Evolutionary conservation across 768 basidiomycete genomes (phyloP).

Genomic region (Mycena leptocephala): DNA sequence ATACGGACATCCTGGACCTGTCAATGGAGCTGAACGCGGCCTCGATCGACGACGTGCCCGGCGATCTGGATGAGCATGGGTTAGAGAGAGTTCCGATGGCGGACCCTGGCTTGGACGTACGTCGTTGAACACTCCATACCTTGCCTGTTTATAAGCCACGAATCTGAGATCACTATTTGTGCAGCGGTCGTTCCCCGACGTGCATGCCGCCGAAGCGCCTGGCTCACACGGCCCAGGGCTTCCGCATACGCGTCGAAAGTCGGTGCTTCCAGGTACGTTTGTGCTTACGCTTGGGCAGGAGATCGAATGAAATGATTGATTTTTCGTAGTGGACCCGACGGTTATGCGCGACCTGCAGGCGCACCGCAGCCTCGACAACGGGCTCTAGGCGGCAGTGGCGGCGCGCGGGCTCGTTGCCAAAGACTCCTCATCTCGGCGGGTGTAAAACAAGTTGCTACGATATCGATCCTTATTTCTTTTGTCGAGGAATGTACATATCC

Average conservation of each 20-base stretch:
- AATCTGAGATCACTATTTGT: conserved; percentile 38
- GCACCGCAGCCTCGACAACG: conserved; percentile 86
- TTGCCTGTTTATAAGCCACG: neutral
- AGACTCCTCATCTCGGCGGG: no score
- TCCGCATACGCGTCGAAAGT: conserved; percentile 94
- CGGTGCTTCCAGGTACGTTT: conserved; percentile 89
- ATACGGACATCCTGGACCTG: conserved; percentile 89
- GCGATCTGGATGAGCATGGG: conserved; percentile 84
- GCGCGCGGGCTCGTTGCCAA: neutral
- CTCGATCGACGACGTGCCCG: conserved; percentile 81
- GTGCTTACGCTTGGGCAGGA: neutral
- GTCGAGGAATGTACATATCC: conserved; percentile 29
- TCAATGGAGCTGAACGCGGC: conserved; percentile 92
- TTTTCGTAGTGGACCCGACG: conserved; percentile 83
- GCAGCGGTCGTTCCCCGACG: conserved; percentile 80
- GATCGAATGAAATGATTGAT: conserved; percentile 31
- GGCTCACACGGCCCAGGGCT: conserved; percentile 63
- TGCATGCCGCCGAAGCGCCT: conserved; percentile 72
- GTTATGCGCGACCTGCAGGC: conserved; percentile 92
- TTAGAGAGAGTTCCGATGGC: conserved; percentile 94
- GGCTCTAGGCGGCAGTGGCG: conserved; percentile 27
- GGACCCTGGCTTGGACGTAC: conserved; percentile 90
- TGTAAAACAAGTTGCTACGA: conserved; percentile 17
- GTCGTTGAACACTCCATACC: conserved; percentile 48
- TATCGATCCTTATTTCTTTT: conserved; percentile 20